These are phyloP conservation scores for Handroanthus guayacan DNA, from an alignment of 257 asterid genomes.

Conservation along the genomic window DNA sequence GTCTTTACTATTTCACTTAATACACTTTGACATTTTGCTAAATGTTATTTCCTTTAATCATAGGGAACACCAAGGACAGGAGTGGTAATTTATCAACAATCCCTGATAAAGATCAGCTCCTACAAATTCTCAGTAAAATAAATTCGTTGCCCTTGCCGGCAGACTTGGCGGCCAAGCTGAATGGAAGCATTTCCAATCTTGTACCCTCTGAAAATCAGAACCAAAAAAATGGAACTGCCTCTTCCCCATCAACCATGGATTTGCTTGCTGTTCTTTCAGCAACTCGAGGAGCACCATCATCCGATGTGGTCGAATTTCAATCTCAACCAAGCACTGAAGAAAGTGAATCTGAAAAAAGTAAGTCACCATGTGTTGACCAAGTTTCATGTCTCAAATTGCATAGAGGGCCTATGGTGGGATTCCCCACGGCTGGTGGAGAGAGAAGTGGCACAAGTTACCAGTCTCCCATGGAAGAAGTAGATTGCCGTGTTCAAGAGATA, in stretches of 20 bases:
- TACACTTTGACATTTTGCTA: conserved; percentile 19
- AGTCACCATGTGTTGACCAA: conserved; percentile 55
- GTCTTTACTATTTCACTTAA: not conserved
- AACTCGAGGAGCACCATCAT: conserved; percentile 41
- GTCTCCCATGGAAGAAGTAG: conserved; percentile 56
- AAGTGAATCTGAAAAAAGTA: conserved; percentile 76
- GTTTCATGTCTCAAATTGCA: conserved; percentile 48
- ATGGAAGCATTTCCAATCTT: conserved; percentile 43
- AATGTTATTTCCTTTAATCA: conserved; percentile 23
- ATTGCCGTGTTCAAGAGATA: conserved; percentile 47
- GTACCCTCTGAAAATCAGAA: conserved; percentile 46
- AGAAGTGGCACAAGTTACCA: conserved; percentile 57
- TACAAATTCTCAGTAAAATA: conserved; percentile 69
- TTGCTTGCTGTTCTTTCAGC: conserved; percentile 77
- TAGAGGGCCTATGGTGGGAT: conserved; percentile 40
- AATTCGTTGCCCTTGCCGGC: conserved; percentile 69
- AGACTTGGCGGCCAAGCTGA: conserved; percentile 48
- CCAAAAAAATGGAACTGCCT: conserved; percentile 41
- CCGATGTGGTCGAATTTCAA: conserved; percentile 49
- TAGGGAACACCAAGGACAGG: conserved; percentile 61
- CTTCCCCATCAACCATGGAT: conserved; percentile 73
- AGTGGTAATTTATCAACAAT: conserved; percentile 43
- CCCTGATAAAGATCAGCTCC: conserved; percentile 69
- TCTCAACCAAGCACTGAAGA: conserved; percentile 64
- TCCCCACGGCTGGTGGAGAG: conserved; percentile 48